Evolutionary conservation across 768 basidiomycete species (phyloP).

Genomic region (Baorangia bicolor): DNA sequence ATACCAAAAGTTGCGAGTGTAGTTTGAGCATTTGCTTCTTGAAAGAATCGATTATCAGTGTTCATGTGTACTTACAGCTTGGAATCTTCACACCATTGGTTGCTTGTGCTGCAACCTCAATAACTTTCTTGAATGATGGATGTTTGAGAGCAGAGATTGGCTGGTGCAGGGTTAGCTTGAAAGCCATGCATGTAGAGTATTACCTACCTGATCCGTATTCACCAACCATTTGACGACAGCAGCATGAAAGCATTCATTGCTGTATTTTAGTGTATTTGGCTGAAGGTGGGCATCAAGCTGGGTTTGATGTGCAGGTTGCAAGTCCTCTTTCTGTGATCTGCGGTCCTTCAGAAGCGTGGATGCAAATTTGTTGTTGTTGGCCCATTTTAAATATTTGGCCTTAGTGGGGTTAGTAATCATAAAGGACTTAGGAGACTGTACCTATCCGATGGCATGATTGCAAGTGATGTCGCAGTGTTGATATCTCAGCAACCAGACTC

Average conservation of each 20-base stretch:
- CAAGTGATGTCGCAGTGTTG: neutral
- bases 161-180: neutral
- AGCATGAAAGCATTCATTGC: neutral
- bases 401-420: neutral
- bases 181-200: neutral
- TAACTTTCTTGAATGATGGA: neutral
- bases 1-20: neutral
- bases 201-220: neutral
- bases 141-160: neutral
- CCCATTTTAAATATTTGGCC: neutral
- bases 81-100: neutral
- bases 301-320: neutral
- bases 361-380: neutral
- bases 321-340: neutral
- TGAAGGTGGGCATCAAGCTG: neutral
- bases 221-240: neutral
- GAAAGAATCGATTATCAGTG: neutral
- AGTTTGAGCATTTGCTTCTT: neutral
- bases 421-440: neutral
- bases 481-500: neutral
- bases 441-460: neutral
- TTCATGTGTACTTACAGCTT: neutral
- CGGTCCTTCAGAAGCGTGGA: neutral
- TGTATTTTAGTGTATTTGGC: neutral
- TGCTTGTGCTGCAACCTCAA: neutral